Evolutionary conservation across 805 yeast species (phyloP).

Genomic region (Ascoidea rubescens): DNA sequence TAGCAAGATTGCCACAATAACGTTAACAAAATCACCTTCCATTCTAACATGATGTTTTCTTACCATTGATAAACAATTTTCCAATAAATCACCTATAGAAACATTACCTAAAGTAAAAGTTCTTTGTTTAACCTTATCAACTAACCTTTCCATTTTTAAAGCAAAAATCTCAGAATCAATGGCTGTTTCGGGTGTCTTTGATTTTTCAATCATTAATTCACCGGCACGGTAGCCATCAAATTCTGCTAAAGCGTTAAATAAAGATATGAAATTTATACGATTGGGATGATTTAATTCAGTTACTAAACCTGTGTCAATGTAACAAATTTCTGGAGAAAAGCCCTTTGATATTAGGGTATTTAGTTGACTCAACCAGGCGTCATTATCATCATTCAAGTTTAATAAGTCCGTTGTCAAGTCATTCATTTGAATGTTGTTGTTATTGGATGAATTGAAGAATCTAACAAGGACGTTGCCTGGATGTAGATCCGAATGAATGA

Average conservation of each 20-base stretch:
- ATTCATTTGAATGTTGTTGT: slow-evolving; percentile 10
- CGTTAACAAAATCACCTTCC: slow-evolving; percentile 95
- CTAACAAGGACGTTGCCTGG: slow-evolving; percentile 89
- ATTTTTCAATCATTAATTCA: slow-evolving; percentile 87
- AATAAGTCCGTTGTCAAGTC: slow-evolving; percentile 26
- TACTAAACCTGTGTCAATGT: slow-evolving; percentile 86
- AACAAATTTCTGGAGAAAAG: slow-evolving; percentile 75
- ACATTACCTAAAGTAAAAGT: slow-evolving; percentile 89
- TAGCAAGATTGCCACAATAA: slow-evolving; percentile 81
- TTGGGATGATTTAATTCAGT: slow-evolving; percentile 75
- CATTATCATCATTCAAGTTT: slow-evolving; percentile 15
- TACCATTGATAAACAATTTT: slow-evolving; percentile 82
- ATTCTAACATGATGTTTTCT: slow-evolving; percentile 87
- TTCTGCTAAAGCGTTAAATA: slow-evolving; percentile 76
- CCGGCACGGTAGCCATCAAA: slow-evolving; percentile 95
- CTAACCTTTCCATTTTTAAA: slow-evolving; percentile 71
- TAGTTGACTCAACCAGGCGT: slow-evolving; percentile 34
- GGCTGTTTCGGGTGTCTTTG: slow-evolving; percentile 89
- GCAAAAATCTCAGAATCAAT: slow-evolving; percentile 77
- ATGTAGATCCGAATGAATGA: slow-evolving; percentile 92
- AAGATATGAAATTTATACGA: slow-evolving; percentile 73
- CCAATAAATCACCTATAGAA: slow-evolving; percentile 81
- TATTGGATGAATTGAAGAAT: slow-evolving; percentile 23
- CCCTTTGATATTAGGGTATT: slow-evolving; percentile 35
- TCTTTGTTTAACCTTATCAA: slow-evolving; percentile 64